Percentiles rank a stretch among this genome's conserved stretches.
Evolutionary conservation across 371 early-diverging fungal genomes (phyloP).

Genomic region (Syncephalastrum contaminatum): DNA sequence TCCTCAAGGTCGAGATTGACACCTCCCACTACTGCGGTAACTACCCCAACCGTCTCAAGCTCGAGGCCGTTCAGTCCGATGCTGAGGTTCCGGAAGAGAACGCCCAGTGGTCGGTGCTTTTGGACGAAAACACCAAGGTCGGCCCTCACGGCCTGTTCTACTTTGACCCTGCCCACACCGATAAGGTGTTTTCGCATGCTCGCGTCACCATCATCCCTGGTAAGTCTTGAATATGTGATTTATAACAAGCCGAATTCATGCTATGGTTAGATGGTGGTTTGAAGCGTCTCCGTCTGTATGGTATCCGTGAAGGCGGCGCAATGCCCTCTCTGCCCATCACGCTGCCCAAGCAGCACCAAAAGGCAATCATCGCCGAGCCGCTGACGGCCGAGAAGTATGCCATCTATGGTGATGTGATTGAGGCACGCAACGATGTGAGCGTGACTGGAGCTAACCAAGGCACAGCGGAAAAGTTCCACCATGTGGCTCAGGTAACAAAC

Average conservation of each 20-base stretch:
- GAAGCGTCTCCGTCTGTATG: constrained; percentile 67
- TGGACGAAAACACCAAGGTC: constrained; percentile 33
- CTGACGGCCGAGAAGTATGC: constrained; percentile 66
- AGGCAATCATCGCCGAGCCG: constrained; percentile 46
- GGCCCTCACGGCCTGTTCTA: constrained; percentile 69
- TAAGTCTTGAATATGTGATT: constrained; percentile 4
- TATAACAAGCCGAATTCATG: background rate
- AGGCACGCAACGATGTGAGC: constrained; percentile 29
- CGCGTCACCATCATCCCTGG: constrained; percentile 68
- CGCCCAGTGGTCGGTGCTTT: constrained; percentile 51
- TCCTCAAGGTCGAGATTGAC: constrained; percentile 78
- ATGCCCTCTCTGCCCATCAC: constrained; percentile 35
- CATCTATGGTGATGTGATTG: constrained; percentile 77
- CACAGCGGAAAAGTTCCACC: constrained; percentile 70
- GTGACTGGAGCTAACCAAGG: constrained; percentile 72
- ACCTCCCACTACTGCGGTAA: constrained; percentile 87
- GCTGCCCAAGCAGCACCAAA: constrained; percentile 7
- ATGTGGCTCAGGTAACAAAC: constrained; percentile 62
- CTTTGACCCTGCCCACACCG: constrained; percentile 58
- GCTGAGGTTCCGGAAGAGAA: constrained; percentile 42
- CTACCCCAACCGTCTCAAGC: constrained; percentile 71
- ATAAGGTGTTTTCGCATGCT: constrained; percentile 63
- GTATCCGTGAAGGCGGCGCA: constrained; percentile 36
- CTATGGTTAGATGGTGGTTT: constrained; percentile 65
- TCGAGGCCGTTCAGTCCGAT: constrained; percentile 54